Percentiles rank a stretch among this genome's conserved stretches.
phyloP scores from a whole-genome alignment of 495 filamentous ascomycete genomes.

The Xylaria bambusicola region DNA sequence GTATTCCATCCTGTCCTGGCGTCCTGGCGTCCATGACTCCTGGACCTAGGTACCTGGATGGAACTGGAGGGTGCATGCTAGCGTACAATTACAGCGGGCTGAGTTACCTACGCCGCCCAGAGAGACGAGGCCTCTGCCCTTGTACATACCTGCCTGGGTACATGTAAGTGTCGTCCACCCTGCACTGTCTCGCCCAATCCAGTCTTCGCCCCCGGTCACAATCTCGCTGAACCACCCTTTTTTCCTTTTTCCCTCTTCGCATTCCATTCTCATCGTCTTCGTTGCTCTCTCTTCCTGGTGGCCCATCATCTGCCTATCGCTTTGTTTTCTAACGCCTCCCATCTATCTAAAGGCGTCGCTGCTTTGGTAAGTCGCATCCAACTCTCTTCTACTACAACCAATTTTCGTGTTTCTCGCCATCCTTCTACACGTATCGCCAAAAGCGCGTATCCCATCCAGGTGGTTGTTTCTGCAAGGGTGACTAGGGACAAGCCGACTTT shows the following conservation, averaged over 20 bases:
- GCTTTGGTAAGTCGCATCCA: slow-evolving; percentile 28
- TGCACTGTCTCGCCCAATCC: slow-evolving; percentile 17
- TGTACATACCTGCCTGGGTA: too few relatives aligned
- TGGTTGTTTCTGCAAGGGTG: neutral
- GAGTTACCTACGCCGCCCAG: neutral
- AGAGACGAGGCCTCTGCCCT: slow-evolving; percentile 7
- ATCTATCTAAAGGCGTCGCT: slow-evolving; percentile 22
- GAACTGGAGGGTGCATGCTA: neutral
- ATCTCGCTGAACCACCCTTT: slow-evolving; percentile 33
- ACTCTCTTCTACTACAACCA: slow-evolving; percentile 14
- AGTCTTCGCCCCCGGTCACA: slow-evolving; percentile 25
- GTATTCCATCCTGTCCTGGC: too few relatives aligned
- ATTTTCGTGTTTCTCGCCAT: neutral
- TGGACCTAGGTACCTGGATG: neutral
- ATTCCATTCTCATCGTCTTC: slow-evolving; percentile 30
- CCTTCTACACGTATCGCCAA: neutral
- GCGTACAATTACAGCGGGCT: slow-evolving; percentile 4
- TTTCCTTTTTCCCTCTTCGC: slow-evolving; percentile 31
- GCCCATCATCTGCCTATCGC: slow-evolving; percentile 28
- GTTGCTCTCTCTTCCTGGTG: slow-evolving; percentile 29
- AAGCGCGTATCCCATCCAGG: slow-evolving; percentile 6
- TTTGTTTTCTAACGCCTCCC: slow-evolving; percentile 22
- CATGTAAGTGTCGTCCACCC: too few relatives aligned
- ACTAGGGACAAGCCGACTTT: slow-evolving; percentile 4
- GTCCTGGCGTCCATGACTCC: too few relatives aligned